Evolutionary conservation across 768 basidiomycete species (phyloP), one percentile per base, ranked within the genome.

Genomic region (Russula compacta): DNA sequence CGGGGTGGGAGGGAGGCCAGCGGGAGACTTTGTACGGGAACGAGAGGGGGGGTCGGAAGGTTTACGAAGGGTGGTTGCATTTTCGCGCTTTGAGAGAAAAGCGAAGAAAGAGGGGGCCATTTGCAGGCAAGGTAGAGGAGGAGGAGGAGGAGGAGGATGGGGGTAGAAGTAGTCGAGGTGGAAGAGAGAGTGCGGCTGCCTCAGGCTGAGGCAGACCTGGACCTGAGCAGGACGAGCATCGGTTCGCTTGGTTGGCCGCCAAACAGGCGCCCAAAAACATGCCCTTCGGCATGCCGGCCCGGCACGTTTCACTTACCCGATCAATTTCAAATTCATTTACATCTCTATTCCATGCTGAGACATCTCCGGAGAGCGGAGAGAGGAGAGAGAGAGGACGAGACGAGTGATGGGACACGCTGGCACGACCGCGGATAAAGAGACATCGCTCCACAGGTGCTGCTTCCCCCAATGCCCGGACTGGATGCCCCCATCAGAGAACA

Each of bases 51-150:
- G 15, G 2, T 24, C 14, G 10, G 38, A 24, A 4, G 44, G 9
- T 36, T 58, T 62, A 2, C 46, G 56, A 14, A 6, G 44, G 9
- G 56, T 2, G 38, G 17, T 39, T 10, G 44, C 9, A 15, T 38
- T 44, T 33, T 59, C 62, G 40, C 64, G 64, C 46, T 57, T 65
- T 54, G 57, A 53, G 53, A 65, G 64, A 51, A 65, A 36, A 12
- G 43, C 46, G 12, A 65, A 40, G 44, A 65, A 56, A 2, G 55
- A 38, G 4, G 55, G 54, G 5, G 63, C 55, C 63, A 64, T 64
- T 29, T 29, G 24, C 2, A n/a, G 12, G 24, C 1, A 17, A 4
- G 53, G 9, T 7, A 2, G n/a, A 6, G 40, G 36, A 17, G 21
- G 29, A 29, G 11, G 47, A 42, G 2, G n/a, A 6, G 40, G 36